Conservation (phyloP, 1,284 basidiomycete genomes). For the Tranzscheliella williamsii region DNA sequence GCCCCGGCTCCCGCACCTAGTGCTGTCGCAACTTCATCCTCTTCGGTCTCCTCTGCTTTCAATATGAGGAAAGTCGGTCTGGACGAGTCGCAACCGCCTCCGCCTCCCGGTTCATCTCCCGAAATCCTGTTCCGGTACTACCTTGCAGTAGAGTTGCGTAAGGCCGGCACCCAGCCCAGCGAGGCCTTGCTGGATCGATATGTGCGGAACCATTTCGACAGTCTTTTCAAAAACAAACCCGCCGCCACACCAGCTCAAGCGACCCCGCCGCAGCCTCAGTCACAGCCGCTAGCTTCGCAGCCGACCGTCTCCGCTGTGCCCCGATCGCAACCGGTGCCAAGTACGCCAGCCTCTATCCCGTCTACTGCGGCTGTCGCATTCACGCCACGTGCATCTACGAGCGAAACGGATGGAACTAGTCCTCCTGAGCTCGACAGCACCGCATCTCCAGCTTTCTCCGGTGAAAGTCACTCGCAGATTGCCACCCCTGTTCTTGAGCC, state of each 20-base stretch:
- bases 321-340: constrained; percentile 7
- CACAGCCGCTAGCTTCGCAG: constrained; percentile 1
- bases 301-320: constrained; percentile 26
- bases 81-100: constrained; percentile 44
- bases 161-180: constrained; percentile 48
- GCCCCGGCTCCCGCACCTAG: background rate
- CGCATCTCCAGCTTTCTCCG: constrained; percentile 28
- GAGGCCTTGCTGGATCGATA: constrained; percentile 51
- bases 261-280: background rate
- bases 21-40: background rate
- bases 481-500: constrained; percentile 19
- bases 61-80: constrained; percentile 45
- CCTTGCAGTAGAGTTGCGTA: constrained; percentile 51
- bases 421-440: constrained; percentile 27
- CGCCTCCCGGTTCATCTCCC: constrained; percentile 40
- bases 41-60: constrained; percentile 8
- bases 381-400: background rate
- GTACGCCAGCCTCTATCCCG: background rate
- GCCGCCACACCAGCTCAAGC: constrained; percentile 1
- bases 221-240: constrained; percentile 39
- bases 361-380: background rate
- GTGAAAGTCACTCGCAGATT: constrained; percentile 23
- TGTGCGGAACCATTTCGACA: constrained; percentile 54
- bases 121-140: constrained; percentile 52
- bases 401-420: constrained; percentile 2